Conservation (phyloP, 306 rosid genomes). For the Quercus parvula region DNA sequence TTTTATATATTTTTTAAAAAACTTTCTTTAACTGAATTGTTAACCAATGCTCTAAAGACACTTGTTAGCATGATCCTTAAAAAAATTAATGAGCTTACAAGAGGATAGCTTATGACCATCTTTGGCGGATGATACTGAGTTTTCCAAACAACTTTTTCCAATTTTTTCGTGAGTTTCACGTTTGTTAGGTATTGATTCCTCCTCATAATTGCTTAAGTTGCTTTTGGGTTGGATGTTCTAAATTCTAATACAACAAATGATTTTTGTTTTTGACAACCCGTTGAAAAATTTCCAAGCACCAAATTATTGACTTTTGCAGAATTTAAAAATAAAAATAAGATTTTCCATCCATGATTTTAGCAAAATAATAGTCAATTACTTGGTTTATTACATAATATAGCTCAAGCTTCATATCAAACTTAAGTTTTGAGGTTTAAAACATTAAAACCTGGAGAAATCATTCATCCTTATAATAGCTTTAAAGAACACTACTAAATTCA, state of each 20-base stretch:
- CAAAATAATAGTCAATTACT: neutral
- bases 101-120: neutral
- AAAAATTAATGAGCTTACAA: no score
- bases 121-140: neutral
- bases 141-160: neutral
- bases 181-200: no score
- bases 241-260: neutral
- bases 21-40: no score
- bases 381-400: neutral
- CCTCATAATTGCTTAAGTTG: no score
- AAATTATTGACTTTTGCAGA: neutral
- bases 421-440: neutral
- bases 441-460: neutral
- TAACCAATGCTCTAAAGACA: accelerated
- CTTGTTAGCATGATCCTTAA: no score
- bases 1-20: no score
- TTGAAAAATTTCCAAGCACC: neutral
- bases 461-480: neutral
- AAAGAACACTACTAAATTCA: neutral
- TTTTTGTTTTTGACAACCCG: neutral
- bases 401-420: neutral
- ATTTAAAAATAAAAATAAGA: neutral
- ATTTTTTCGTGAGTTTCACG: no score
- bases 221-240: no score
- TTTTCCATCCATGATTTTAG: neutral